These are phyloP conservation scores for Acephala macrosclerotiorum DNA, from an alignment of 2,329 filamentous ascomycete genomes.

Conservation along the genomic window DNA sequence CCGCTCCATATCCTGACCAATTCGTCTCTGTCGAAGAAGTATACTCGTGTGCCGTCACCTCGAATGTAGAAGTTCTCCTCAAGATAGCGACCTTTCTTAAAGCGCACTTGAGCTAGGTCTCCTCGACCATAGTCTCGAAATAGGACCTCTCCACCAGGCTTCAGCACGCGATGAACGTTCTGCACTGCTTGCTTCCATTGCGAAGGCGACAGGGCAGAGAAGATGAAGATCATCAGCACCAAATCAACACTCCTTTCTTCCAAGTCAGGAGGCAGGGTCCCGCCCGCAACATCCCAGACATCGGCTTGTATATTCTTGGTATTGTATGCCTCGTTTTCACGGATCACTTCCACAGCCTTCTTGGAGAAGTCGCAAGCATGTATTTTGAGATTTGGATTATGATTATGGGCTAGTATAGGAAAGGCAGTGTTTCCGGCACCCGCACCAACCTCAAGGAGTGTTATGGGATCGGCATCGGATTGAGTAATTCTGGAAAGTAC, in stretches of 20 bases:
- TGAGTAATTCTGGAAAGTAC: conserved; percentile 79
- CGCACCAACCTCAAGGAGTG: conserved; percentile 89
- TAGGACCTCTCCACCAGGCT: conserved; percentile 90
- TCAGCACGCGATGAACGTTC: conserved; percentile 84
- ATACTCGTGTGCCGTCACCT: conserved; percentile 94
- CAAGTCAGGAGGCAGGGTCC: conserved; percentile 78
- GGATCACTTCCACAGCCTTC: conserved; percentile 93
- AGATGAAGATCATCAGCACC: conserved; percentile 95
- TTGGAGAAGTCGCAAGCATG: conserved; percentile 98
- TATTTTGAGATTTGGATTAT: conserved; percentile 81
- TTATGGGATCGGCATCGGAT: conserved; percentile 71
- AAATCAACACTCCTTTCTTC: conserved; percentile 85
- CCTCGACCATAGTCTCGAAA: conserved; percentile 97
- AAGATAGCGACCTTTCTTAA: conserved; percentile 93
- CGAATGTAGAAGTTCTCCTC: conserved; percentile 98
- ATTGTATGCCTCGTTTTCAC: conserved; percentile 78
- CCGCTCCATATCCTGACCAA: conserved; percentile 80
- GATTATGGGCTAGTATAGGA: conserved; percentile 83
- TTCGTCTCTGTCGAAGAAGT: conserved; percentile 94
- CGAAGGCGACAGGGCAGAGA: conserved; percentile 84
- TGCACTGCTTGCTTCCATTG: conserved; percentile 86
- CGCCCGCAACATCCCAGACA: conserved; percentile 88
- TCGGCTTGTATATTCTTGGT: conserved; percentile 79
- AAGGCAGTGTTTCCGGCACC: conserved; percentile 97
- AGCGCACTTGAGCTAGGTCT: conserved; percentile 94